phyloP scores from a whole-genome alignment of 441 rosid species.

The Daphne laureola region DNA sequence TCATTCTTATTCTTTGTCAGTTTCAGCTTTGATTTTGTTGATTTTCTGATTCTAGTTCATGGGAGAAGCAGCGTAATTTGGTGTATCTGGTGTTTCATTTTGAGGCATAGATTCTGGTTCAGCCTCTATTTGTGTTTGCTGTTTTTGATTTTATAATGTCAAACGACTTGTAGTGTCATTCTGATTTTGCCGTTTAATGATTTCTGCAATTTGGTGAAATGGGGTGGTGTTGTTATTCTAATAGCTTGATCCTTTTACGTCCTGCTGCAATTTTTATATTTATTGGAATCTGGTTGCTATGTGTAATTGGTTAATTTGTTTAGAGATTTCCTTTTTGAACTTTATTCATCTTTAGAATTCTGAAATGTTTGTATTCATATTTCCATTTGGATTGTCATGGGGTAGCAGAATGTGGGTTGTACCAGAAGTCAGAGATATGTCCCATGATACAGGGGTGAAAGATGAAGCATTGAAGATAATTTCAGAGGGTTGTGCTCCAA shows the following conservation, averaged over 20 bases:
- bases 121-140: too few relatives aligned
- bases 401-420: slow-evolving; percentile 65
- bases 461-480: slow-evolving; percentile 46
- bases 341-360: too few relatives aligned
- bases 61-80: neutral
- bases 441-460: slow-evolving; percentile 27
- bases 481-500: slow-evolving; percentile 63
- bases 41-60: slow-evolving; percentile 6
- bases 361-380: too few relatives aligned
- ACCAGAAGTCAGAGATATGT: slow-evolving; percentile 54
- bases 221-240: neutral
- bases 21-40: neutral
- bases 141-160: neutral
- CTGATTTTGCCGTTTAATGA: neutral
- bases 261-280: neutral
- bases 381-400: too few relatives aligned
- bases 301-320: slow-evolving; percentile 12
- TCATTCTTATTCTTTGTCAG: slow-evolving; percentile 7
- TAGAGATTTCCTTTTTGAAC: too few relatives aligned
- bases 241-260: neutral
- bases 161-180: neutral
- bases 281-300: neutral
- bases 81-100: slow-evolving; percentile 12
- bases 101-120: neutral
- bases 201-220: slow-evolving; percentile 4